Evolutionary conservation across 805 yeast genomes (phyloP).

Genomic region (Teunomyces tritomae): DNA sequence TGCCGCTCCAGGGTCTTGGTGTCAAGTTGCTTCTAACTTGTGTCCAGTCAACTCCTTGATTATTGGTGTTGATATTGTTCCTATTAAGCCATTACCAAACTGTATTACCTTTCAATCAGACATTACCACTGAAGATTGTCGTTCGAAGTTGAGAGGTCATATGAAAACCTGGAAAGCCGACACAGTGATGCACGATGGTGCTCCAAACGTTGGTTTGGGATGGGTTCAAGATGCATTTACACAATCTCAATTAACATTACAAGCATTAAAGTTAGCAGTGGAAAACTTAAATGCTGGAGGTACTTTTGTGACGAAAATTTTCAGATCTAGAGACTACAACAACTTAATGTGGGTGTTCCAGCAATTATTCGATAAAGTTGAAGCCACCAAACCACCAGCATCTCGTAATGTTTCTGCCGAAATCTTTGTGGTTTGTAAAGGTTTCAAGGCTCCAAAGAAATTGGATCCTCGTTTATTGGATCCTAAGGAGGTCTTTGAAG

Average conservation of each 20-base stretch:
- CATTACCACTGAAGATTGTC: slow-evolving; percentile 96
- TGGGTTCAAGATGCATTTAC: slow-evolving; percentile 99
- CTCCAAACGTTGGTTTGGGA: slow-evolving; percentile 99
- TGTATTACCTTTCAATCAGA: slow-evolving; percentile 93
- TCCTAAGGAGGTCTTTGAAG: slow-evolving; percentile 92
- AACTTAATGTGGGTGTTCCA: slow-evolving; percentile 97
- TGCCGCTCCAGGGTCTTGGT: slow-evolving; percentile 99
- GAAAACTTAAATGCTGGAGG: slow-evolving; percentile 92
- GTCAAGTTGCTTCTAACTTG: slow-evolving; percentile 93
- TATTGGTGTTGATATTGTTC: slow-evolving; percentile 98
- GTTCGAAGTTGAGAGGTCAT: slow-evolving; percentile 90
- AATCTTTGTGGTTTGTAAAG: slow-evolving; percentile 94
- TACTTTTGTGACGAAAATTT: slow-evolving; percentile 92
- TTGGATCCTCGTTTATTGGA: slow-evolving; percentile 90
- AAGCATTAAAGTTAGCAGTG: slow-evolving; percentile 89
- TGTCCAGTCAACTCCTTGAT: slow-evolving; percentile 93
- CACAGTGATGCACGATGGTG: slow-evolving; percentile 98
- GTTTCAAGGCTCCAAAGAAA: slow-evolving; percentile 94
- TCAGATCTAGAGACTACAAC: slow-evolving; percentile 98
- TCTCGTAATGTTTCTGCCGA: slow-evolving; percentile 99
- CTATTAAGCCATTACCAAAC: slow-evolving; percentile 94
- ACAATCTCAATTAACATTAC: slow-evolving; percentile 92
- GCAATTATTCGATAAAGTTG: slow-evolving; percentile 92
- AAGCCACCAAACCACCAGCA: slow-evolving; percentile 98
- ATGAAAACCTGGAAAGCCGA: slow-evolving; percentile 99